Evolutionary conservation across 192 early-diverging fungal species (phyloP).

Genomic region (Lobosporangium transversale): DNA sequence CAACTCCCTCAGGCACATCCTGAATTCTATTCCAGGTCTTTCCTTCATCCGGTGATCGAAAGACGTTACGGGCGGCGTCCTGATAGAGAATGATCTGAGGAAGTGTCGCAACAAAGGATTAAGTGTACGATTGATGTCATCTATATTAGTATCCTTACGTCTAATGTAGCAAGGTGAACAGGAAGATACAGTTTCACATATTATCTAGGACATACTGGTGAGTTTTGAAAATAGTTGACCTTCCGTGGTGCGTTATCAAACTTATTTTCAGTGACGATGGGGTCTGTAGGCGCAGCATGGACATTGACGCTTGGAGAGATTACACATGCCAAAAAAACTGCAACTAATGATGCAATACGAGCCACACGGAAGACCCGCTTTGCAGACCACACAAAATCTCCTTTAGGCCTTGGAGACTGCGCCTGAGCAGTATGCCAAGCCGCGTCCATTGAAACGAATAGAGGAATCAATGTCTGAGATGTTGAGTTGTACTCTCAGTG

Average conservation of each 20-base stretch:
- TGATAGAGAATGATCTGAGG: conserved; percentile 32
- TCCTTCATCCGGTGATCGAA: conserved; percentile 74
- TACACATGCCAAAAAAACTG: conserved; percentile 15
- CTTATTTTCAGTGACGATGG: conserved; percentile 7
- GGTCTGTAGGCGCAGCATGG: conserved; percentile 15
- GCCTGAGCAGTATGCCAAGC: conserved; percentile 14
- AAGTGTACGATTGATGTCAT: too few species aligned
- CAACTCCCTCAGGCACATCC: conserved; percentile 57
- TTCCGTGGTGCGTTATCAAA: conserved; percentile 18
- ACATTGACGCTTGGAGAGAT: neutral
- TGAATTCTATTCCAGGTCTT: conserved; percentile 64
- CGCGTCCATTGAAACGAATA: conserved; percentile 36
- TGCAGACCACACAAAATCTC: too few species aligned
- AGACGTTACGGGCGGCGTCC: conserved; percentile 45
- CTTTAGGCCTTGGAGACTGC: neutral
- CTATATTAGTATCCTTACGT: too few species aligned
- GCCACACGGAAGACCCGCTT: neutral
- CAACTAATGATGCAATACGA: conserved; percentile 10
- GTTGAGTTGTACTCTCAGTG: too few species aligned
- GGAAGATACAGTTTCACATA: too few species aligned
- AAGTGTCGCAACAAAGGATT: neutral
- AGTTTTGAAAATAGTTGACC: conserved; percentile 37
- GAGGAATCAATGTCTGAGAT: too few species aligned
- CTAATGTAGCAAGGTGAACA: too few species aligned
- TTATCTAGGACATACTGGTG: conserved; percentile 37